Base-by-base conservation (phyloP, 768 basidiomycete genomes). In the Naematelia encephala region DNA sequence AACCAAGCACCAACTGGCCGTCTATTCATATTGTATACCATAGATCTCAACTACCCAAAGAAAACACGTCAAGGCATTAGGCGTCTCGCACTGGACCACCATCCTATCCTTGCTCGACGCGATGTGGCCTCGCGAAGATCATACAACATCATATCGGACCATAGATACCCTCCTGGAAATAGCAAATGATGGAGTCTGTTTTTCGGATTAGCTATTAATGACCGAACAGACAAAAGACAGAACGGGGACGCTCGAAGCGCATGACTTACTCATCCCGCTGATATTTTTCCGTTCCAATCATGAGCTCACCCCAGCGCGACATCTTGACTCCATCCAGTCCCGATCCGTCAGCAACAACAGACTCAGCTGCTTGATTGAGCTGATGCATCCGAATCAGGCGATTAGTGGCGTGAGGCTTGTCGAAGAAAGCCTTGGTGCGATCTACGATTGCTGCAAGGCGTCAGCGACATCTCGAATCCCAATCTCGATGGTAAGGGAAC, bases 101-200 rank as follows among this genome's bases (percentile, higher is more conserved):
- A 39, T 39, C 34, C 34, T 39, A 39, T 16, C 8, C 34, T 39
- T 39, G 34, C 34, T 16, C 16, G 8, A 16, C 34, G 8, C 8
- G 8, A 39, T 16, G 50, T 48, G 23, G 51, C 57, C 28, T 57
- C 47, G 42, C 64, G 25, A 19, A 66, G 58, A 45, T 66, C 64
- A 45, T 57, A 66, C 28, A 66, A 16, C 57, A 66, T 59, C 64
- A 62, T 66, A 29, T 66, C 64, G 10, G 60, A 57, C 61, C 60
- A 66, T 8, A 66, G 34, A 43, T 59, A 60, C 22, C 64, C 64
- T 11, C 61, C 64, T n/a, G 64, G 64, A 14, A 66, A 39, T 16
- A 39, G 16, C 8, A 39, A 16, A 39, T 39, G 34, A 39, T 39
- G 34, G 8, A 39, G 34, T 39, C 34, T 39, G 34, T 8, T 22